Evolutionary conservation across 2,329 filamentous ascomycete species (phyloP).

Genomic region (Colletotrichum liaoningense): DNA sequence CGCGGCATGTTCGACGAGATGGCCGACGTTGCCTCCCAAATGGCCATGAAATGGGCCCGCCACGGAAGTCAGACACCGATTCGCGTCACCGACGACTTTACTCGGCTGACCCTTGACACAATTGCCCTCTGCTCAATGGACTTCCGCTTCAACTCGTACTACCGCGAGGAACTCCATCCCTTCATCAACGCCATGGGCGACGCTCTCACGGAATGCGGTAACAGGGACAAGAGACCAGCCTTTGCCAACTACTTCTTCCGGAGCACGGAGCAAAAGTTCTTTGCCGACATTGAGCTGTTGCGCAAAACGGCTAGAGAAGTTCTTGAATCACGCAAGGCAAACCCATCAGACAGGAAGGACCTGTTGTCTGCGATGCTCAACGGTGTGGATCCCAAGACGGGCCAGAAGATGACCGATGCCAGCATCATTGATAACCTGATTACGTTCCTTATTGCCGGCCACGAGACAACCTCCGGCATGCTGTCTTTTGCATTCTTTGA

Average conservation of each 20-base stretch:
- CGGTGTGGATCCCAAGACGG: conserved; percentile 72
- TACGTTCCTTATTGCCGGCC: conserved; percentile 75
- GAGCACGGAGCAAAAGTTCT: conserved; percentile 56
- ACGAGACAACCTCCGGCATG: conserved; percentile 77
- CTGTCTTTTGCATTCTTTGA: conserved; percentile 75
- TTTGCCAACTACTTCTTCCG: conserved; percentile 59
- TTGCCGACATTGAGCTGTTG: conserved; percentile 62
- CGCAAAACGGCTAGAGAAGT: conserved; percentile 67
- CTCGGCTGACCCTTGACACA: conserved; percentile 70
- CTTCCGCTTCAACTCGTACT: conserved; percentile 72
- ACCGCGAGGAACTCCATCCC: conserved; percentile 52
- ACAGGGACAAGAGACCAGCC: conserved; percentile 57
- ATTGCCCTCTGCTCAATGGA: conserved; percentile 70
- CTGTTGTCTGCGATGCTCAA: conserved; percentile 75
- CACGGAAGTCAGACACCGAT: conserved; percentile 56
- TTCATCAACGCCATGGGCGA: conserved; percentile 68
- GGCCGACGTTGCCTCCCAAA: conserved; percentile 63
- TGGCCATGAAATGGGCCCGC: conserved; percentile 67
- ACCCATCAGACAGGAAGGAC: conserved; percentile 66
- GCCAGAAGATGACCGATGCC: conserved; percentile 67
- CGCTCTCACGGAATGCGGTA: conserved; percentile 67
- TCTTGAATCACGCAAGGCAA: conserved; percentile 65
- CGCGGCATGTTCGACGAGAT: conserved; percentile 66
- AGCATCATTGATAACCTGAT: conserved; percentile 75
- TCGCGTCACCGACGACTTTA: conserved; percentile 68